phyloP scores from a whole-genome alignment of 768 basidiomycete species.

The Naematelia aurantialba region DNA sequence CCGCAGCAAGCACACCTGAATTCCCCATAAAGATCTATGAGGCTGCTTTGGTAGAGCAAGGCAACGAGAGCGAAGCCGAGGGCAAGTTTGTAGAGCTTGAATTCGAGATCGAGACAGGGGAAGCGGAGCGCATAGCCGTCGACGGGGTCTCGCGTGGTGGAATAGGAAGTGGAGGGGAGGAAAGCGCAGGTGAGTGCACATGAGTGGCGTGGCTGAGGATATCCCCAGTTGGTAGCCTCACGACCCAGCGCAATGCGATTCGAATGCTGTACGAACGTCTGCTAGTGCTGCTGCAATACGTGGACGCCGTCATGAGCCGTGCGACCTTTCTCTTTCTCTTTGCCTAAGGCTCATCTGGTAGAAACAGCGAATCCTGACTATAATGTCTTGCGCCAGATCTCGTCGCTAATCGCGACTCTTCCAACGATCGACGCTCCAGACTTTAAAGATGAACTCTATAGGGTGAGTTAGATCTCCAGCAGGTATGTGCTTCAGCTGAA shows the following conservation, averaged over 20 bases:
- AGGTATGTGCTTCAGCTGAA: not conserved
- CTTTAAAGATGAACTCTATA: constrained; percentile 85
- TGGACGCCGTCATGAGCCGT: constrained; percentile 62
- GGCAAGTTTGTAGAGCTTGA: constrained; percentile 73
- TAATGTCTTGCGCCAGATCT: constrained; percentile 73
- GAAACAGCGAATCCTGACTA: constrained; percentile 75
- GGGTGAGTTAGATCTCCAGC: constrained; percentile 62
- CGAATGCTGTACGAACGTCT: constrained; percentile 96
- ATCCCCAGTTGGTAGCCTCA: constrained; percentile 74
- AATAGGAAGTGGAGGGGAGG: constrained; percentile 56
- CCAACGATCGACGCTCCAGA: constrained; percentile 77
- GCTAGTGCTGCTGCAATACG: constrained; percentile 77
- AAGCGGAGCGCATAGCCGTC: constrained; percentile 97
- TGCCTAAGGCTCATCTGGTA: constrained; percentile 41
- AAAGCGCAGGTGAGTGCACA: constrained; percentile 65
- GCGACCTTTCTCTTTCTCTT: not conserved
- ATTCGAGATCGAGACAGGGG: constrained; percentile 91
- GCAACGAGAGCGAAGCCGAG: constrained; percentile 57
- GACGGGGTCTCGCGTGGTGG: constrained; percentile 83
- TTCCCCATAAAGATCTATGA: constrained; percentile 94
- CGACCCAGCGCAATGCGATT: constrained; percentile 88
- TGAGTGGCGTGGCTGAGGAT: not conserved
- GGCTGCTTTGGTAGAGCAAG: constrained; percentile 70
- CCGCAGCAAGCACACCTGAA: constrained; percentile 55
- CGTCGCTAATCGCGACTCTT: constrained; percentile 79